Evolutionary conservation across 2,329 filamentous ascomycete species (phyloP).

Genomic region (Fonsecaea monophora): DNA sequence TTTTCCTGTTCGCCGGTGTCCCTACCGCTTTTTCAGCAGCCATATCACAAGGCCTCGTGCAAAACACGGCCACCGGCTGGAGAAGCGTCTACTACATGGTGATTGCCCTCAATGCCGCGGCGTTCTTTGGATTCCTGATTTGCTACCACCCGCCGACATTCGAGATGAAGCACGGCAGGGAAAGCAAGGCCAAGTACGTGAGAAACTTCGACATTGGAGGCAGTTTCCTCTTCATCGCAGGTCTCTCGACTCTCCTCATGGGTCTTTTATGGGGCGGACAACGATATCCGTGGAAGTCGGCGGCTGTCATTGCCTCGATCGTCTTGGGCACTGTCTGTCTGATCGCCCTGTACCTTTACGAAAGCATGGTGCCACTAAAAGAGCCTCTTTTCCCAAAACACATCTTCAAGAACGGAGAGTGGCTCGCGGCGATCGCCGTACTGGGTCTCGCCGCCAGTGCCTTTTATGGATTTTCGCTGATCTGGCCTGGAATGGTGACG

Average conservation of each 20-base stretch:
- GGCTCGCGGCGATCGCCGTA: too few relatives aligned
- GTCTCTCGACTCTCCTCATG: conserved; percentile 52
- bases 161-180: conserved; percentile 39
- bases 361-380: conserved; percentile 46
- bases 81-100: too few relatives aligned
- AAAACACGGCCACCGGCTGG: too few relatives aligned
- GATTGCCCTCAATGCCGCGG: not conserved
- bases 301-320: conserved; percentile 46
- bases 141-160: conserved; percentile 19
- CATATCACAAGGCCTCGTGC: too few relatives aligned
- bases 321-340: conserved; percentile 48
- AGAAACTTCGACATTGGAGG: conserved; percentile 56
- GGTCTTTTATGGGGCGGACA: conserved; percentile 53
- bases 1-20: too few relatives aligned
- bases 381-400: conserved; percentile 50
- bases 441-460: too few relatives aligned
- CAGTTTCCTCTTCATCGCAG: conserved; percentile 51
- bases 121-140: conserved; percentile 10
- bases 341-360: conserved; percentile 48
- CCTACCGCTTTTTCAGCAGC: too few relatives aligned
- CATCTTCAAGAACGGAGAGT: too few relatives aligned
- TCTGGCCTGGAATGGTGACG: too few relatives aligned
- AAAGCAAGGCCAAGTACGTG: conserved; percentile 44
- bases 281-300: conserved; percentile 52
- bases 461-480: too few relatives aligned